Evolutionary conservation across 257 asterid genomes (phyloP).

Genomic region (Parsonsia alboflavescens): DNA sequence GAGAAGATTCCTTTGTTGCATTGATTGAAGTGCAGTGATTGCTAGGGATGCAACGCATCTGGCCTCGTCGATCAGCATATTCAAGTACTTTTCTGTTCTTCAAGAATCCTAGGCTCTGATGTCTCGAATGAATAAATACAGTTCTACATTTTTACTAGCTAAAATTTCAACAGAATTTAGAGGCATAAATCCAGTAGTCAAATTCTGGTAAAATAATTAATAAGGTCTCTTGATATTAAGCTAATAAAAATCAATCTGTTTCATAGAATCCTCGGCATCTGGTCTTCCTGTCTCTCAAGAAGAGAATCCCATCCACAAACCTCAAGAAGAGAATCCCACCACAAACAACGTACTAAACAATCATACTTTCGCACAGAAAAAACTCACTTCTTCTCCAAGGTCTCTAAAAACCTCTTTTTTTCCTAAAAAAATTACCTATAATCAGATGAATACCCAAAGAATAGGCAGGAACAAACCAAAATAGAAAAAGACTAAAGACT

Average conservation of each 20-base stretch:
- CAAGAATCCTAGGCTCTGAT: not conserved
- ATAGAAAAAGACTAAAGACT: not conserved
- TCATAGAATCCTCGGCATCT: not conserved
- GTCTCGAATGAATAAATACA: not conserved
- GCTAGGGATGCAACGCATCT: not conserved
- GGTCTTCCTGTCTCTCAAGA: not conserved
- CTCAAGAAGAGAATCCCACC: not conserved
- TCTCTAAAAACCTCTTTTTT: too few relatives aligned
- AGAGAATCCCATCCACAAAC: not conserved
- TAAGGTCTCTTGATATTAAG: not conserved
- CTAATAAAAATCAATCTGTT: not conserved
- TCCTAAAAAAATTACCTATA: not conserved
- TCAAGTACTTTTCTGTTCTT: not conserved
- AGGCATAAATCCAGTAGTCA: not conserved
- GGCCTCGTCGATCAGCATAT: not conserved
- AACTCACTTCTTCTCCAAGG: not conserved
- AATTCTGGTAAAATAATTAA: not conserved
- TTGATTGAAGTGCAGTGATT: too few relatives aligned
- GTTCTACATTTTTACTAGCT: not conserved
- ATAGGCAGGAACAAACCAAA: not conserved
- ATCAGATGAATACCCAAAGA: not conserved
- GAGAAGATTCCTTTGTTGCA: not conserved
- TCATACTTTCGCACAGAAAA: not conserved
- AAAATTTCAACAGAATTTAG: not conserved
- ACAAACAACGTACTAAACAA: not conserved